Evolutionary conservation across 2,329 filamentous ascomycete species (phyloP).

Genomic region (Penicillium corylophilum): DNA sequence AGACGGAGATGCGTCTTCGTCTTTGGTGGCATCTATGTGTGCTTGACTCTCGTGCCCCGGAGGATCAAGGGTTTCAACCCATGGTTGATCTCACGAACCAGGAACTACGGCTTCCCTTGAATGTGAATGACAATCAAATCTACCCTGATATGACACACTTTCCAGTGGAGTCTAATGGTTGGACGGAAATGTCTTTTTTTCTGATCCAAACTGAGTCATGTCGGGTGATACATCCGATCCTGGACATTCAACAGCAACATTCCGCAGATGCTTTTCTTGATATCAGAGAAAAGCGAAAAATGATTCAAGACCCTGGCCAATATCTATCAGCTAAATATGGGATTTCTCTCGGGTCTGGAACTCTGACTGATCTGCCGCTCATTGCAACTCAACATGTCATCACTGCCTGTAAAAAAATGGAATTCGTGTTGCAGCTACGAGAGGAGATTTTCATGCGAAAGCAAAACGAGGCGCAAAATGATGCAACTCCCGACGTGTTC

Average conservation of each 20-base stretch:
- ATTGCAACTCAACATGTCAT: no score
- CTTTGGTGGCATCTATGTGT: constrained; percentile 63
- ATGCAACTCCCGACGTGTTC: no score
- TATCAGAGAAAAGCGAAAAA: constrained; percentile 8
- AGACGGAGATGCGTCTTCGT: constrained; percentile 57
- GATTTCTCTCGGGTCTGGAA: neutral
- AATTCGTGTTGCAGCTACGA: no score
- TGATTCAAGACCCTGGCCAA: constrained; percentile 8
- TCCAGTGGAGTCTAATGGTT: no score
- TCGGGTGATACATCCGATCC: constrained; percentile 15
- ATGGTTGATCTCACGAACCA: no score
- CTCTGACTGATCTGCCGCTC: no score
- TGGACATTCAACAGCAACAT: constrained; percentile 8
- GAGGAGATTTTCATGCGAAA: no score
- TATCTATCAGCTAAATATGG: constrained; percentile 11
- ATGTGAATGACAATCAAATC: no score
- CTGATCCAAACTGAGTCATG: constrained; percentile 22
- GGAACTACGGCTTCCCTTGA: no score
- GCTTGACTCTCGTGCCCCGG: constrained; percentile 57
- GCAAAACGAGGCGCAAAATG: no score
- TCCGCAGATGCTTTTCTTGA: constrained; percentile 6
- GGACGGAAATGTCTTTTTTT: constrained; percentile 11
- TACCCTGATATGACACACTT: no score
- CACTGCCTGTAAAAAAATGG: no score
- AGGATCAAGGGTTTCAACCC: constrained; percentile 26